These are phyloP conservation scores for Botrytis porri DNA, from an alignment of 2,329 filamentous ascomycete species.

Conservation along the genomic window DNA sequence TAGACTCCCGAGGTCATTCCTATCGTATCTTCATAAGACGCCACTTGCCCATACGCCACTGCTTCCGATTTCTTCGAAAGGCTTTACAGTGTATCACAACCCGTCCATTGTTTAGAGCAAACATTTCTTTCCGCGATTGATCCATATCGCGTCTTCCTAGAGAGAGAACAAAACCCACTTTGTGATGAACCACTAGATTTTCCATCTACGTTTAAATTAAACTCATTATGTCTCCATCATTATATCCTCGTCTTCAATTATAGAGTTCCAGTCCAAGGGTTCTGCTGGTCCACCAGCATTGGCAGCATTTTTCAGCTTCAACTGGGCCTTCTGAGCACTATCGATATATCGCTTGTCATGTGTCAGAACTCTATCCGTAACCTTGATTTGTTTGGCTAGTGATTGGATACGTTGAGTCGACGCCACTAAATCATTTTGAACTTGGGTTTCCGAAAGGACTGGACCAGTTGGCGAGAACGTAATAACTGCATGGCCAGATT, in stretches of 20 bases:
- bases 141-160: not conserved
- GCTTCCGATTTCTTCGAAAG: conserved; percentile 20
- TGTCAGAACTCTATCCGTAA: conserved; percentile 53
- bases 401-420: conserved; percentile 45
- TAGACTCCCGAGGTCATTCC: conserved; percentile 12
- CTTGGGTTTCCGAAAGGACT: conserved; percentile 49
- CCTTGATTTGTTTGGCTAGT: conserved; percentile 48
- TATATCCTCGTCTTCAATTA: conserved; percentile 36
- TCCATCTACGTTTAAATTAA: not conserved
- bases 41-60: conserved; percentile 12
- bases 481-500: conserved; percentile 46
- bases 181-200: not conserved
- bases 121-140: not conserved
- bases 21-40: conserved; percentile 20
- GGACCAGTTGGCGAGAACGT: conserved; percentile 47
- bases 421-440: conserved; percentile 47
- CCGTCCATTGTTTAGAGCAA: not conserved
- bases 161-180: not conserved
- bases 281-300: conserved; percentile 18
- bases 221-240: conserved; percentile 28
- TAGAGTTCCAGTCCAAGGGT: conserved; percentile 31
- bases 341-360: conserved; percentile 57
- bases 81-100: conserved; percentile 8
- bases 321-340: conserved; percentile 43
- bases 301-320: conserved; percentile 42